Evolutionary conservation across 2,329 filamentous ascomycete genomes (phyloP), one percentile per base, ranked within the genome.

Genomic region (Rutstroemia sp.): DNA sequence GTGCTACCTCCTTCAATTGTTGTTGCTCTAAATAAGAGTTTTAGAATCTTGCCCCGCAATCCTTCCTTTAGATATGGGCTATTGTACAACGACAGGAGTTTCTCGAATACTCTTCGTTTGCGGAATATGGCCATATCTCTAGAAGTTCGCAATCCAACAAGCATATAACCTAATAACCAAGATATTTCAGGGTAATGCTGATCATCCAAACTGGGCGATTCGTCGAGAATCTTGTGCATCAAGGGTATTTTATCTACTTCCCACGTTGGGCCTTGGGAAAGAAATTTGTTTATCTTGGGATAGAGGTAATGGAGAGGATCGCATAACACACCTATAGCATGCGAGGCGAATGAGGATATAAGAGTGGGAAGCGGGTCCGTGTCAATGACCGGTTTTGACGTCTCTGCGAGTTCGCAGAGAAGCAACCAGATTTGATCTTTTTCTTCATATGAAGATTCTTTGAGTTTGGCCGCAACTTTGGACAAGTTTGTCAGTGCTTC

Each of bases 291-390:
- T 71, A 94, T 75, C 69, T 96, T 96, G 57, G 84, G 82, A 69
- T 96, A 97, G 39, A 96, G 80, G 59, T 82, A 82, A 67, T 95
- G 90, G 16, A 90, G 78, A 0, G 92, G 92, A 59, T 90, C 85
- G 21, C 78, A 80, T 47, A 95, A 73, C 16, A 95, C 82, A 1
- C 79, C 74, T 7, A 95, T 76, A 1, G 85, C 83, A 61, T 83
- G 82, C 48, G 80, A 78, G 7, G 90, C 86, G 65, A 96, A 94
- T 10, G 87, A 81, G n/a, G 85, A 80, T 5, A 90, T 83, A 12
- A 90, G 78, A 59, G 86, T 90, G 0, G 91, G 86, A 3, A 95
- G 75, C 1, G 86, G 79, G 3, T 73, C 73, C 7, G 74, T 71
- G 45, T 81, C 74, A 48, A 86, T 78, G 38, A 75, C 69, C 7